phyloP scores from a whole-genome alignment of 495 filamentous ascomycete genomes.

The Penicillium nucicola region DNA sequence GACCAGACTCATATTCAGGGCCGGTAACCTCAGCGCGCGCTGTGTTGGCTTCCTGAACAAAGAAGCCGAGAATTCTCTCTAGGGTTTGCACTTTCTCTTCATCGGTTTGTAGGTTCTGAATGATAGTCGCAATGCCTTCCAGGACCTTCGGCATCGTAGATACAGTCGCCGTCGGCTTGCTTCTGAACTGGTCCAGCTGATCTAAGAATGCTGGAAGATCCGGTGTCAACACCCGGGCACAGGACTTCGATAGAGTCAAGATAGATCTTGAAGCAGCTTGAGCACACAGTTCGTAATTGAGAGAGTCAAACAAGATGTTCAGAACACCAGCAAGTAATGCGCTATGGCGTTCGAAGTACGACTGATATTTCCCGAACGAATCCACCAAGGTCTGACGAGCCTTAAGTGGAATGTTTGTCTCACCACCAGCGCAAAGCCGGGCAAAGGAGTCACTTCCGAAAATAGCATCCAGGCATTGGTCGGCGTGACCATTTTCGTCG shows the following conservation, averaged over 20 bases:
- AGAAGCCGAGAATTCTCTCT: constrained; percentile 59
- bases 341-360: constrained; percentile 75
- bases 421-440: constrained; percentile 51
- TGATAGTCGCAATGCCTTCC: constrained; percentile 78
- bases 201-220: constrained; percentile 75
- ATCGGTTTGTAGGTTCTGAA: constrained; percentile 71
- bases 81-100: constrained; percentile 59
- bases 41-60: constrained; percentile 42
- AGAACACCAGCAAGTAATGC: constrained; percentile 70
- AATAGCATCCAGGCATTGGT: constrained; percentile 63
- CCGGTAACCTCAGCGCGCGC: constrained; percentile 34
- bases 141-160: constrained; percentile 77
- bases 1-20: constrained; percentile 42
- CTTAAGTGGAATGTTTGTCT: constrained; percentile 56
- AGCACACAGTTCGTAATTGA: constrained; percentile 64
- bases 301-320: constrained; percentile 75
- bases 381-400: constrained; percentile 75
- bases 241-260: constrained; percentile 73
- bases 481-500: constrained; percentile 61
- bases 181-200: constrained; percentile 66
- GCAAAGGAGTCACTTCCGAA: constrained; percentile 62
- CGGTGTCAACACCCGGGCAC: constrained; percentile 63
- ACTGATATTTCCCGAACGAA: constrained; percentile 73
- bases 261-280: constrained; percentile 78
- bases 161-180: constrained; percentile 58